A percentile compares a stretch with the other conserved stretches of the same genome.
phyloP scores from a whole-genome alignment of 2,329 filamentous ascomycete species.

The Fusarium lyarnte region DNA sequence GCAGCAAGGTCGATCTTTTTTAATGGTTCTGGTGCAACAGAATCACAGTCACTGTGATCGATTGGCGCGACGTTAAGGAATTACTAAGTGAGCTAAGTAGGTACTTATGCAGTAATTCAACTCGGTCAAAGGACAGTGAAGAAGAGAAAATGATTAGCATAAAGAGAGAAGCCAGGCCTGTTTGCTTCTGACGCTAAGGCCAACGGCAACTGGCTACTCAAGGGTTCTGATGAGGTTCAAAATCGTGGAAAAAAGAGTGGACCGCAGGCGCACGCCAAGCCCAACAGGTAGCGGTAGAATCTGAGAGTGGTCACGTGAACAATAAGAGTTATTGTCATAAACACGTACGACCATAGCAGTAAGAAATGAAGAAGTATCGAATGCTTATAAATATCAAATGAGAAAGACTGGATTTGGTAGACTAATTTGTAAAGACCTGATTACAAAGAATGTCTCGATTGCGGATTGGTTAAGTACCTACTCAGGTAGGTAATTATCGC shows the following conservation, averaged over 20 bases:
- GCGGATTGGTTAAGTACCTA: neutral
- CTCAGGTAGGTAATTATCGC: too few species aligned
- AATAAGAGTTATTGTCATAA: neutral
- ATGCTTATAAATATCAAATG: neutral
- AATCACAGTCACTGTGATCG: conserved; percentile 18
- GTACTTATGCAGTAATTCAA: neutral
- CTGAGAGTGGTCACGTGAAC: conserved; percentile 13
- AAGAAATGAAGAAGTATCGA: neutral
- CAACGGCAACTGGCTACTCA: conserved; percentile 18
- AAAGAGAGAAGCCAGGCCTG: conserved; percentile 19
- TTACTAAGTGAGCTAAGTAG: neutral
- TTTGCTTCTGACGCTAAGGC: conserved; percentile 38
- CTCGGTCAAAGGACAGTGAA: conserved; percentile 8
- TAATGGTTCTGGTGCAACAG: conserved; percentile 16
- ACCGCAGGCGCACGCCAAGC: conserved; percentile 1
- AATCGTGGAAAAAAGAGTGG: conserved; percentile 41
- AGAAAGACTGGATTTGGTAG: neutral
- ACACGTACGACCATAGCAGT: neutral
- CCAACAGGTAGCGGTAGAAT: neutral
- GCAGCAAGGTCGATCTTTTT: conserved; percentile 20
- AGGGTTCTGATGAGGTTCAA: conserved; percentile 42
- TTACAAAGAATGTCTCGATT: neutral
- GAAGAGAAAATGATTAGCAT: conserved; percentile 17
- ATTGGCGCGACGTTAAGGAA: conserved; percentile 12
- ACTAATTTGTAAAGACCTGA: neutral